Conservation (phyloP, 495 filamentous ascomycete genomes). For the Talaromyces borbonicus region DNA sequence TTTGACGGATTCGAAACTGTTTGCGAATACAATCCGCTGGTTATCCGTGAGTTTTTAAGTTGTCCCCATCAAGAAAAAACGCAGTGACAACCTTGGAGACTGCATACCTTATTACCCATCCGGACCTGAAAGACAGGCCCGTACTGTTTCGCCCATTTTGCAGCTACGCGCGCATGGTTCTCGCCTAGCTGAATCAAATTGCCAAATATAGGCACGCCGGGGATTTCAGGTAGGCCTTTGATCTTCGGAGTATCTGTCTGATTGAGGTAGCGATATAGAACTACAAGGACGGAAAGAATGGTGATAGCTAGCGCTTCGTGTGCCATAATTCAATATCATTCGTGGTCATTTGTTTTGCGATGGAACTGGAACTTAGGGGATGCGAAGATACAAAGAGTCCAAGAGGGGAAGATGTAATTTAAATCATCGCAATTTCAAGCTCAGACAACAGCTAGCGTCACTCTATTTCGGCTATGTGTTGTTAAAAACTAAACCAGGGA, state of each 20-base stretch:
- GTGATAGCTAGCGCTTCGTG: slow-evolving; percentile 31
- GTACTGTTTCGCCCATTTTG: slow-evolving; percentile 48
- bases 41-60: not conserved
- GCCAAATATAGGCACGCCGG: slow-evolving; percentile 54
- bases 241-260: slow-evolving; percentile 52
- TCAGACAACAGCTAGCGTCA: too few relatives aligned
- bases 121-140: slow-evolving; percentile 60
- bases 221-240: slow-evolving; percentile 52
- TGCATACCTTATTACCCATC: slow-evolving; percentile 49
- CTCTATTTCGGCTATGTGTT: too few relatives aligned
- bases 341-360: too few relatives aligned
- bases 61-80: not conserved
- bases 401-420: too few relatives aligned
- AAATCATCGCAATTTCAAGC: too few relatives aligned
- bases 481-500: too few relatives aligned
- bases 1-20: slow-evolving; percentile 56
- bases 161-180: slow-evolving; percentile 43
- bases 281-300: slow-evolving; percentile 33
- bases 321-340: not conserved
- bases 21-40: slow-evolving; percentile 58
- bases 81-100: not conserved
- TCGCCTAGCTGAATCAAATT: slow-evolving; percentile 51
- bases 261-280: slow-evolving; percentile 45
- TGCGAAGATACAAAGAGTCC: not conserved
- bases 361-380: not conserved